Percentiles rank a stretch among this genome's conserved stretches.
Evolutionary conservation across 2,329 filamentous ascomycete genomes (phyloP).

Genomic region (Hymenoscyphus salicellus): DNA sequence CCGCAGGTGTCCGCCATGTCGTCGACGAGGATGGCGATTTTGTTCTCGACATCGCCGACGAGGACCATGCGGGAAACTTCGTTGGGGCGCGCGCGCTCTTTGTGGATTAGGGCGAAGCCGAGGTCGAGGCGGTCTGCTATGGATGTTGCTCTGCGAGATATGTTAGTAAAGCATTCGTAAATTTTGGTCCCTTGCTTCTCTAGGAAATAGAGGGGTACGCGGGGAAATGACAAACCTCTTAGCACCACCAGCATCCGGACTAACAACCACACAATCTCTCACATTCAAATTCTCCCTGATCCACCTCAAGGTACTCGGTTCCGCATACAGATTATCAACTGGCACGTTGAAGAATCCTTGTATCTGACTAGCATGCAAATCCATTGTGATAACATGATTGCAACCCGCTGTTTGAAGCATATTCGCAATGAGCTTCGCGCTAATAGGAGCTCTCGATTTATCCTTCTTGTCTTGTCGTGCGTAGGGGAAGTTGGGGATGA

Average conservation of each 20-base stretch:
- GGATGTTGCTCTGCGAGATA: constrained; percentile 65
- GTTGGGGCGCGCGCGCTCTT: constrained; percentile 87
- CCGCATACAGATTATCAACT: constrained; percentile 80
- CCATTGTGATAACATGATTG: constrained; percentile 93
- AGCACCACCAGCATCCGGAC: constrained; percentile 89
- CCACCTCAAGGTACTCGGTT: constrained; percentile 88
- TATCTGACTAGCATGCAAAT: constrained; percentile 89
- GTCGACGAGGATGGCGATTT: constrained; percentile 92
- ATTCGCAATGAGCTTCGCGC: constrained; percentile 91
- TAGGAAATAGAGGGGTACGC: neutral
- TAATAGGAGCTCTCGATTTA: constrained; percentile 92
- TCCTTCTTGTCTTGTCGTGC: constrained; percentile 98
- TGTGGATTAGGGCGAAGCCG: constrained; percentile 92
- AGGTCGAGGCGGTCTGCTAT: constrained; percentile 90
- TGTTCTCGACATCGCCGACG: constrained; percentile 89
- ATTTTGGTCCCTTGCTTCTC: neutral
- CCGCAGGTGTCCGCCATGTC: constrained; percentile 98
- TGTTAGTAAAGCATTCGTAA: neutral
- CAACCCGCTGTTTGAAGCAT: constrained; percentile 95
- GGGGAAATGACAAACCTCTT: constrained; percentile 59
- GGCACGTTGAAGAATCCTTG: constrained; percentile 91
- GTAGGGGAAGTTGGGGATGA: constrained; percentile 95
- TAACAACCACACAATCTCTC: constrained; percentile 87
- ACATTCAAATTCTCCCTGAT: constrained; percentile 82
- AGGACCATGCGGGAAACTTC: constrained; percentile 92